phyloP scores from a whole-genome alignment of 148 eudicot species.

The Vaccinium vitisidaea region DNA sequence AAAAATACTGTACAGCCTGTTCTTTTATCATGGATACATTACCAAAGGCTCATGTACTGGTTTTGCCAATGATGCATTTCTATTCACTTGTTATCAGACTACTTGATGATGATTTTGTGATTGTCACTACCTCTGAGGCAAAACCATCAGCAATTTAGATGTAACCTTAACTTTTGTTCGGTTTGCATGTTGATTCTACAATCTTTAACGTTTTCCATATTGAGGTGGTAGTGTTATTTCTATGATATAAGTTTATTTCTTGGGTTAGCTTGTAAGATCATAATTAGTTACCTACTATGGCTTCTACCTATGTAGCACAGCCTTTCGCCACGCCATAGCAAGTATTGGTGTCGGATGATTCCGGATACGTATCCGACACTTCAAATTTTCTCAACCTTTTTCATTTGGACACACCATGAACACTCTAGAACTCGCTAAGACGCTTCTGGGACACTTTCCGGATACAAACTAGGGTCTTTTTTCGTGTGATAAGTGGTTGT shows the following conservation, averaged over 20 bases:
- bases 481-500: background rate
- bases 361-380: background rate
- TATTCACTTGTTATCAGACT: conserved; percentile 12
- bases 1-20: background rate
- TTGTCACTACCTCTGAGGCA: conserved; percentile 25
- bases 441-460: background rate
- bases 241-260: background rate
- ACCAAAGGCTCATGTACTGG: background rate
- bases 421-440: background rate
- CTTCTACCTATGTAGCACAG: background rate
- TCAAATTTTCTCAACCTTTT: background rate
- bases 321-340: background rate
- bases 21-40: background rate
- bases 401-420: background rate
- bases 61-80: conserved; percentile 15
- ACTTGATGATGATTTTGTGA: conserved; percentile 14
- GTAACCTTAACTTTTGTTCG: background rate
- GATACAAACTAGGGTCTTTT: background rate
- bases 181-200: background rate
- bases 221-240: background rate
- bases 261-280: background rate
- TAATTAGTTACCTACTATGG: background rate
- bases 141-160: background rate
- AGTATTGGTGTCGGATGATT: background rate
- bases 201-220: background rate